phyloP scores from a whole-genome alignment of 805 yeast genomes.

The Saccharomyces paradoxus region DNA sequence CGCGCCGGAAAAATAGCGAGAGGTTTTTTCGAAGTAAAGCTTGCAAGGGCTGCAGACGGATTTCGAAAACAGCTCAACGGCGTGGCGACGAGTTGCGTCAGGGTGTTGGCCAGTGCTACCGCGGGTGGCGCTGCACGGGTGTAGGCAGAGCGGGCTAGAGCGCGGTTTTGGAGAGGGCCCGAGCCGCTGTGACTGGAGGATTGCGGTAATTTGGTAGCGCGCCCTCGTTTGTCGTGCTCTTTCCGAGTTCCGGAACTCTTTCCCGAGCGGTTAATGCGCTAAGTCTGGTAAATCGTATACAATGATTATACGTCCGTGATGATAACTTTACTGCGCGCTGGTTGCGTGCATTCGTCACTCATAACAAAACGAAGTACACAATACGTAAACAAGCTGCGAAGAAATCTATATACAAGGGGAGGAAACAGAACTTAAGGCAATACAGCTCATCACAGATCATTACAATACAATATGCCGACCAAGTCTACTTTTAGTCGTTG shows the following conservation, averaged over 20 bases:
- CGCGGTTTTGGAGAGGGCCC: neutral
- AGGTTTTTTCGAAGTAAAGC: neutral
- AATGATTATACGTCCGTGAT: neutral
- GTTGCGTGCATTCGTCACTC: neutral
- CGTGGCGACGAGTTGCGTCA: neutral
- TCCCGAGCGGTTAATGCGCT: neutral
- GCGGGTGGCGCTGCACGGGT: neutral
- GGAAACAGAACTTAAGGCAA: neutral
- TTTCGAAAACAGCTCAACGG: neutral
- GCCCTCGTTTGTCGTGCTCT: neutral
- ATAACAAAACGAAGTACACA: neutral
- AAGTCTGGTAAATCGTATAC: neutral
- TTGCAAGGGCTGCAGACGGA: neutral
- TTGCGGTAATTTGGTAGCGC: neutral
- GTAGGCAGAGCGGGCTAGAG: neutral
- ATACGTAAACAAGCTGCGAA: neutral
- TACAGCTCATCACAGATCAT: neutral
- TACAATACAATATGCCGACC: neutral
- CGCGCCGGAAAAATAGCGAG: neutral
- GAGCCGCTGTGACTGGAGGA: neutral
- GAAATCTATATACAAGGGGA: neutral
- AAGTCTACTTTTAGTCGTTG: conserved; percentile 16
- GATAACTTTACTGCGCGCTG: neutral
- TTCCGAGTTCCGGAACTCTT: neutral
- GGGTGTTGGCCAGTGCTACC: neutral